Conservation (phyloP, 768 basidiomycete species). For the Myochromella boudieri region DNA sequence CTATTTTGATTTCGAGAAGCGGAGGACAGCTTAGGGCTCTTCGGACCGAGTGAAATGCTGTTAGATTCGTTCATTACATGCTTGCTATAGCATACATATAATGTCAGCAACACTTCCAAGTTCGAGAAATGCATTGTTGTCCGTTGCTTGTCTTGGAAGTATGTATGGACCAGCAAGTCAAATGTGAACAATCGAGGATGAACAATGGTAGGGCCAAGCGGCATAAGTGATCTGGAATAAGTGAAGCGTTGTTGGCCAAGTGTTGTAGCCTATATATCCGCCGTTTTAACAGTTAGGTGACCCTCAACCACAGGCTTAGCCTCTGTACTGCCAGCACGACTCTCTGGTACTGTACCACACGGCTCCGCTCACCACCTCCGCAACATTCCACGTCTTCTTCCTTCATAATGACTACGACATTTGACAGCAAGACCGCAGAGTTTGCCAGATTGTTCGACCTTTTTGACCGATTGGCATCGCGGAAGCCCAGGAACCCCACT, state of each 20-base stretch:
- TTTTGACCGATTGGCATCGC: constrained; percentile 53
- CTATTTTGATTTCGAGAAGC: constrained; percentile 38
- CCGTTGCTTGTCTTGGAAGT: too few species aligned
- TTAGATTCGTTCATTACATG: too few species aligned
- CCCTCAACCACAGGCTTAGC: background rate
- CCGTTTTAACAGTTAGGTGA: background rate
- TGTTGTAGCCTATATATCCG: constrained; percentile 8
- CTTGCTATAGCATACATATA: too few species aligned
- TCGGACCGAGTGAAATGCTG: too few species aligned
- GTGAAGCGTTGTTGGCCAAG: background rate
- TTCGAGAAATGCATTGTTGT: constrained; percentile 1
- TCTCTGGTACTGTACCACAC: constrained; percentile 5
- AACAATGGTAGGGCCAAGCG: constrained; percentile 9
- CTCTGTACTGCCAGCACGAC: too few species aligned
- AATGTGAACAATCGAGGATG: background rate
- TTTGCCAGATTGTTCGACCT: constrained; percentile 53
- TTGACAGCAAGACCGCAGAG: constrained; percentile 44
- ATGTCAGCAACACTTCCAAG: background rate
- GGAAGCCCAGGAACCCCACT: constrained; percentile 32
- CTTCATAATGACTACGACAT: constrained; percentile 16
- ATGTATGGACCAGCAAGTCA: too few species aligned
- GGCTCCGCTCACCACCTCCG: background rate
- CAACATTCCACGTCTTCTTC: constrained; percentile 6
- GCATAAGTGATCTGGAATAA: constrained; percentile 3
- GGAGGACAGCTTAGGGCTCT: constrained; percentile 41